phyloP scores from a whole-genome alignment of 805 yeast genomes.

The Candida railenensis region DNA sequence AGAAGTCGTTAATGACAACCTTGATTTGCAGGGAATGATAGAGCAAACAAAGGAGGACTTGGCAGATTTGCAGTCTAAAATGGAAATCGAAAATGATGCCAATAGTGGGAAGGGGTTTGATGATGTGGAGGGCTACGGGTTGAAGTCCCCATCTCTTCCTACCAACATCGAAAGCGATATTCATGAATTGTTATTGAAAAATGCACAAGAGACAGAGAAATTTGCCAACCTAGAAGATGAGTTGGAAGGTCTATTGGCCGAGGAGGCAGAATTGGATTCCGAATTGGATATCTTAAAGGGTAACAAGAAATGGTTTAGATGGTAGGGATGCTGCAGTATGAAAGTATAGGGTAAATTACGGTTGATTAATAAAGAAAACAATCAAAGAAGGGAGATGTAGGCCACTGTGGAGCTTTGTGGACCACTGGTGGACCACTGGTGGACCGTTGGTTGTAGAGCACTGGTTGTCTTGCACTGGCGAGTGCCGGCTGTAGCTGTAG shows the following conservation, averaged over 20 bases:
- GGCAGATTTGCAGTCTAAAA: conserved; percentile 43
- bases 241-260: conserved; percentile 21
- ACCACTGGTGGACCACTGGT: too few species aligned
- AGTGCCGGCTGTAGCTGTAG: too few species aligned
- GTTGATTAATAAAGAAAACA: not conserved
- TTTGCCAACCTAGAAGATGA: conserved; percentile 40
- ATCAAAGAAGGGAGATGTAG: too few species aligned
- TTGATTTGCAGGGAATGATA: conserved; percentile 51
- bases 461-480: too few species aligned
- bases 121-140: not conserved
- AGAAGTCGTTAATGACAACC: conserved; percentile 71
- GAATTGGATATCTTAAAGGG: conserved; percentile 17
- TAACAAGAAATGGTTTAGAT: conserved; percentile 31
- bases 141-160: conserved; percentile 25
- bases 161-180: conserved; percentile 35
- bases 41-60: conserved; percentile 24
- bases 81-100: conserved; percentile 4
- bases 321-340: conserved; percentile 16
- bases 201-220: conserved; percentile 39
- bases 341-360: not conserved
- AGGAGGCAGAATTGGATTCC: conserved; percentile 22
- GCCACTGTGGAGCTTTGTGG: too few species aligned
- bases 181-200: conserved; percentile 31
- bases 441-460: too few species aligned
- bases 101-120: not conserved